These are phyloP conservation scores for Kuraishia piskuri DNA, from an alignment of 805 yeast species.

Conservation along the genomic window DNA sequence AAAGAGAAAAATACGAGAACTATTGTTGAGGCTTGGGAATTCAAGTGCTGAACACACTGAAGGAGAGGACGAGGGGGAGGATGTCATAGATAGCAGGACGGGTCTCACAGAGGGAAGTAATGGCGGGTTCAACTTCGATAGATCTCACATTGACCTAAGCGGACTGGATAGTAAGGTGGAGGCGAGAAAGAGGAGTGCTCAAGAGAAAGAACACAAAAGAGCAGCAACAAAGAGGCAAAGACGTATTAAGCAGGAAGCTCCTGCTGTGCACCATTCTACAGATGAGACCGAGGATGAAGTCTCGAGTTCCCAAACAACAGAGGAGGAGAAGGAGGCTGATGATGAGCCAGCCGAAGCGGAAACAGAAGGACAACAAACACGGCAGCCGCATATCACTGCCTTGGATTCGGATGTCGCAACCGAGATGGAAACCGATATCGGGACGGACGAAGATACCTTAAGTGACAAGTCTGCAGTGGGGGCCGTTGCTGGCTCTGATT, in stretches of 20 bases:
- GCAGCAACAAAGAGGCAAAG: background rate
- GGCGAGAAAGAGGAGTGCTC: background rate
- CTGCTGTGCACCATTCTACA: background rate
- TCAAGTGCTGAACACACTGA: background rate
- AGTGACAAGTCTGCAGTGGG: background rate
- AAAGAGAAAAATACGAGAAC: constrained; percentile 1
- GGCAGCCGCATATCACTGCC: background rate
- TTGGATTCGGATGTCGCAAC: background rate
- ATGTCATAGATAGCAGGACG: background rate
- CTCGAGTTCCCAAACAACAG: background rate
- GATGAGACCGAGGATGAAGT: background rate
- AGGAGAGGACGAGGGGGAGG: background rate
- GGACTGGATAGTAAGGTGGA: background rate
- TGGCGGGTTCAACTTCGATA: background rate
- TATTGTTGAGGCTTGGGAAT: background rate
- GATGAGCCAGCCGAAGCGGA: background rate
- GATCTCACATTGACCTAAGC: background rate
- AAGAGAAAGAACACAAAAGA: background rate
- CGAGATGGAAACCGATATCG: background rate
- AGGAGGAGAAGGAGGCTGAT: background rate
- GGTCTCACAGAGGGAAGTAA: background rate
- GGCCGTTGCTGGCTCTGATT: background rate
- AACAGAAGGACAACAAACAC: background rate
- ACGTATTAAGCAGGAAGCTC: background rate
- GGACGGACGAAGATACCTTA: background rate